Evolutionary conservation across 1,139 yeast species (phyloP), one percentile per base, ranked within the genome.

Genomic region (Sugiyamaella grinbergsii): DNA sequence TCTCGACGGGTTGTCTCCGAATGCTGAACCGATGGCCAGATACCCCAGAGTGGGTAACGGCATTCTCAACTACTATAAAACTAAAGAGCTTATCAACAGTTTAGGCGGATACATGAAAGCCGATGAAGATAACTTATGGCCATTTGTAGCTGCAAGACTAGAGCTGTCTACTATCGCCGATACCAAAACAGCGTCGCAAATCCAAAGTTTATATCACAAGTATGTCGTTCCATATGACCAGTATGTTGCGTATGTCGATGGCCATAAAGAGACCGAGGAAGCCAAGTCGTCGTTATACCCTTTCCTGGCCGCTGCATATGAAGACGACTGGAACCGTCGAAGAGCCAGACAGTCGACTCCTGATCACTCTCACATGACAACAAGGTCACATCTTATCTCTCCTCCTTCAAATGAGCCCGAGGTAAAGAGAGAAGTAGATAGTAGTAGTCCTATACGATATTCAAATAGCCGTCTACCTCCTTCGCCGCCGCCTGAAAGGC

Each of bases 171-270:
- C 52, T 4, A 23, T 42, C 31, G 56, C 56, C 28, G 58, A 54
- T 28, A 13, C 16, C 6, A 44, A 32, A 10, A 49, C 54, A 22
- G 53, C 58, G 10, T 24, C 39, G 19, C 26, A 42, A n/a, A 38
- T 61, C 15, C 31, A 40, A 11, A 13, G 24, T 6, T 39, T 53
- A 24, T 67, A 67, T 47, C 59, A 52, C 31, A 52, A 53, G 20
- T 57, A 57, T 36, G 58, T 69, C 11, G 50, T 57, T 36, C 73
- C 73, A 1, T 69, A 65, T 49, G 71, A 67, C 41, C 36, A 45
- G 6, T 69, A 61, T 49, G 50, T 65, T 3, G 57, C 31, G 3
- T 52, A 43, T 36, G 51, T 40, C 7, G 34, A 39, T 31, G 29
- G 32, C 51, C 18, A 10, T 16, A 29, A 5, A 24, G 31, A 16